These are phyloP conservation scores for Exophiala sideris DNA, from an alignment of 2,329 filamentous ascomycete genomes.

Conservation along the genomic window DNA sequence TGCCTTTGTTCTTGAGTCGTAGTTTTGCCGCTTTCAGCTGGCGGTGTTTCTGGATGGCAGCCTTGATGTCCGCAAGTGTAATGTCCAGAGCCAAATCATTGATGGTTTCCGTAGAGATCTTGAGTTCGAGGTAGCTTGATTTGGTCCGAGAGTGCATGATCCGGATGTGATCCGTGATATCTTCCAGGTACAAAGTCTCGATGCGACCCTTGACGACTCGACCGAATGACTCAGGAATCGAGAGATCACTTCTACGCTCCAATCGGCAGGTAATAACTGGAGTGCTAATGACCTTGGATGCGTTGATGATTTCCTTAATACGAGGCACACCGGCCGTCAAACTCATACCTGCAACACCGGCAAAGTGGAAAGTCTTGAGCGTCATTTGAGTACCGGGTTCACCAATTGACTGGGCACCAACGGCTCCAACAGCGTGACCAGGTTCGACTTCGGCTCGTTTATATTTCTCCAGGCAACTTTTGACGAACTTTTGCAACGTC, in stretches of 20 bases:
- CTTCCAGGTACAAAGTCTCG: constrained; percentile 87
- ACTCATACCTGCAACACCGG: constrained; percentile 98
- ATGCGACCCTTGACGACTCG: constrained; percentile 88
- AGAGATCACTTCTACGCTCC: constrained; percentile 27
- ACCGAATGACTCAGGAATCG: constrained; percentile 46
- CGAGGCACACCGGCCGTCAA: constrained; percentile 98
- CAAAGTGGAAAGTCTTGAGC: constrained; percentile 99
- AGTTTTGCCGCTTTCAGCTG: constrained; percentile 70
- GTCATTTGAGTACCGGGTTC: constrained; percentile 99
- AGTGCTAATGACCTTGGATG: constrained; percentile 87
- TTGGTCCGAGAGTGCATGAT: constrained; percentile 64
- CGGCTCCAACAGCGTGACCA: constrained; percentile 91
- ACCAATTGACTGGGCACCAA: constrained; percentile 95
- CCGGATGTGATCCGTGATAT: constrained; percentile 76
- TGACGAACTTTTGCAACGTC: constrained; percentile 73
- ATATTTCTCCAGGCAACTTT: constrained; percentile 82
- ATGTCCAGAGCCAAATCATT: constrained; percentile 79
- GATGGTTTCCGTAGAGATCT: constrained; percentile 76
- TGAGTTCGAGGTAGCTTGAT: constrained; percentile 71
- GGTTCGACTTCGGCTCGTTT: constrained; percentile 88
- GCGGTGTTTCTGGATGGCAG: constrained; percentile 74
- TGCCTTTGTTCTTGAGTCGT: constrained; percentile 48
- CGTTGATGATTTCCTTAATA: constrained; percentile 99
- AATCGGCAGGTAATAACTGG: constrained; percentile 87
- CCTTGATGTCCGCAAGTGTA: constrained; percentile 66